Percentiles rank a stretch among this genome's conserved stretches.
phyloP scores from a whole-genome alignment of 108 stramenopile genomes.

The Nitzschia sp. region DNA sequence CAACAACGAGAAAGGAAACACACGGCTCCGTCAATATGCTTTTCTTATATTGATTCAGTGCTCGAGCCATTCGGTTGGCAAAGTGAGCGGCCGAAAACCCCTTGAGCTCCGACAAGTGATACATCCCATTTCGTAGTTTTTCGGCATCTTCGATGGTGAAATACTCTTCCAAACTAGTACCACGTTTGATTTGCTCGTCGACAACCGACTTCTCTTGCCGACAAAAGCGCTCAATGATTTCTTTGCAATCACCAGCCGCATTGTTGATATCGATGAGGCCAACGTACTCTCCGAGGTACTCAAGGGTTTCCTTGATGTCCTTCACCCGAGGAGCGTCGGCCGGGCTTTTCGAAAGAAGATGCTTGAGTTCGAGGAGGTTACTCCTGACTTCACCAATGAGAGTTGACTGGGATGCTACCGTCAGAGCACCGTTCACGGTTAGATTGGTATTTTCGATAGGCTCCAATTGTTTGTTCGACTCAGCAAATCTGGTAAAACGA shows the following conservation, averaged over 20 bases:
- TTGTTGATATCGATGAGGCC: neutral
- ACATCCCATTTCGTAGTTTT: neutral
- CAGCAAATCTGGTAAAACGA: conserved; percentile 19
- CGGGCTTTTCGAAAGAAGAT: conserved; percentile 7
- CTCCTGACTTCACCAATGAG: conserved; percentile 33
- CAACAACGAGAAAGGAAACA: neutral
- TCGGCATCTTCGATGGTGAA: neutral
- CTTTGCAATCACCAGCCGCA: neutral
- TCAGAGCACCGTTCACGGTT: conserved; percentile 38
- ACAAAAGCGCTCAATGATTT: neutral
- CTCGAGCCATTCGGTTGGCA: neutral
- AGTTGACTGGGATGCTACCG: conserved; percentile 37
- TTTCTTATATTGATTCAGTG: neutral
- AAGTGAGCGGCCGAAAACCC: neutral
- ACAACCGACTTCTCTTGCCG: neutral
- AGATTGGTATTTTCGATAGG: conserved; percentile 17
- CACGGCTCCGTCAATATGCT: neutral
- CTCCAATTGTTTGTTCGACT: conserved; percentile 29
- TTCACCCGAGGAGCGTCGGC: conserved; percentile 22
- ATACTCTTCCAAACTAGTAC: neutral
- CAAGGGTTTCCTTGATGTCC: conserved; percentile 29
- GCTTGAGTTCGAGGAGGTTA: neutral
- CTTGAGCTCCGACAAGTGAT: neutral
- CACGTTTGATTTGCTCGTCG: neutral
- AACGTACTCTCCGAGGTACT: conserved; percentile 21